Conservation (phyloP, 176 grass and related monocot genomes). For the Oryza coarctata region DNA sequence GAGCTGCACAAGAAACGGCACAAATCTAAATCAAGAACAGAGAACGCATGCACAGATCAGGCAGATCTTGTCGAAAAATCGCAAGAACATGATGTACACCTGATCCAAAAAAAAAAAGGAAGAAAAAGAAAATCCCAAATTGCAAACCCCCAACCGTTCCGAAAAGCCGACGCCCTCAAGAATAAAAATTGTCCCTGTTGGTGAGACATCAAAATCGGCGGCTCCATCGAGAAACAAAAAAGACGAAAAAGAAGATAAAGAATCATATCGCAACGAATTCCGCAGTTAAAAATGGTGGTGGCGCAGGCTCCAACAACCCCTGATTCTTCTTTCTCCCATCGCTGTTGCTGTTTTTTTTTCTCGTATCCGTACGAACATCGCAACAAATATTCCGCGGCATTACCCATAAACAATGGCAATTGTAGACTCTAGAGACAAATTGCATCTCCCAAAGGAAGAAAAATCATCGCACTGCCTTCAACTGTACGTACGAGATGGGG, state of each 20-base stretch:
- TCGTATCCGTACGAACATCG: constrained; percentile 8
- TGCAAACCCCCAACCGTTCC: neutral
- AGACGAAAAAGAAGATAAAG: neutral
- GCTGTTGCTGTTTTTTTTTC: neutral
- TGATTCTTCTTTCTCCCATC: neutral
- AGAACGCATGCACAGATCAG: neutral
- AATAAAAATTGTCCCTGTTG: constrained; percentile 3
- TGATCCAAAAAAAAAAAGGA: neutral
- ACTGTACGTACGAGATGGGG: neutral
- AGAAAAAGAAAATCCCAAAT: neutral
- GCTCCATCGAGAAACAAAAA: constrained; percentile 31
- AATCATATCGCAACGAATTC: constrained; percentile 29
- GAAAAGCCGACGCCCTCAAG: neutral
- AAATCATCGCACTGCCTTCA: neutral
- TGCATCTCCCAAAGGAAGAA: neutral
- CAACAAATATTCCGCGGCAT: constrained; percentile 22
- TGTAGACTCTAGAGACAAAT: neutral
- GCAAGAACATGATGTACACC: constrained; percentile 2
- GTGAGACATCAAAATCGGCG: constrained; percentile 39
- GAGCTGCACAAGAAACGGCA: constrained; percentile 20
- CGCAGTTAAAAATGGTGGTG: constrained; percentile 27
- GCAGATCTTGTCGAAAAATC: neutral
- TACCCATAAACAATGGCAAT: neutral
- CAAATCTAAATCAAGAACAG: neutral
- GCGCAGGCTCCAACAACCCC: constrained; percentile 30